Evolutionary conservation across 306 rosid genomes (phyloP).

Genomic region (Trichosanthes truncata): DNA sequence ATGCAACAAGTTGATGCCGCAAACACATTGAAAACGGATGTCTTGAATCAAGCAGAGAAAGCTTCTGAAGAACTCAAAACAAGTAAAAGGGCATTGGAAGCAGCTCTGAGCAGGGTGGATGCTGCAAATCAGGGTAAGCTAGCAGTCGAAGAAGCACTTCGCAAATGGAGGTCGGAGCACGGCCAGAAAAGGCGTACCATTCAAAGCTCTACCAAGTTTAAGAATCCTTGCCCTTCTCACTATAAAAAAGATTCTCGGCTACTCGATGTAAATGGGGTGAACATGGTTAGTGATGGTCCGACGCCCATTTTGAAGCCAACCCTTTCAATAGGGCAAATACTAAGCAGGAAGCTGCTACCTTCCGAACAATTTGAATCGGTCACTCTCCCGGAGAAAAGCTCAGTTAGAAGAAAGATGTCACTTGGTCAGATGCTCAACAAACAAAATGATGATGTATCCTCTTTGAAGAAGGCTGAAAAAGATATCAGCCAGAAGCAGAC

Average conservation of each 20-base stretch:
- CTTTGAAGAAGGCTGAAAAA: conserved; percentile 34
- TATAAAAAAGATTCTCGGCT: conserved; percentile 37
- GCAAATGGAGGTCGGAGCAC: conserved; percentile 69
- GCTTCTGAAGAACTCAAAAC: conserved; percentile 71
- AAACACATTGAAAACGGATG: conserved; percentile 43
- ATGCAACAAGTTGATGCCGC: conserved; percentile 71
- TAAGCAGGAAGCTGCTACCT: conserved; percentile 66
- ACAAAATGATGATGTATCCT: conserved; percentile 38
- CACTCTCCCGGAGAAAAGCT: conserved; percentile 22
- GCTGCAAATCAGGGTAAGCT: conserved; percentile 73
- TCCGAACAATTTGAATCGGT: conserved; percentile 47
- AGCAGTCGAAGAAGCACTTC: conserved; percentile 72
- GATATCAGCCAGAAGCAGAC: conserved; percentile 43
- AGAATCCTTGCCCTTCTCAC: conserved; percentile 42
- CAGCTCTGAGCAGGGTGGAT: conserved; percentile 75
- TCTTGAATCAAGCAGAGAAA: conserved; percentile 61
- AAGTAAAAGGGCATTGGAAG: conserved; percentile 65
- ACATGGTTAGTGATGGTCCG: conserved; percentile 32
- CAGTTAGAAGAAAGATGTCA: conserved; percentile 59
- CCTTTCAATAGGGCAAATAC: conserved; percentile 74
- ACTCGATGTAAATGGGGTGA: conserved; percentile 40
- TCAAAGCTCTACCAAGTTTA: conserved; percentile 46
- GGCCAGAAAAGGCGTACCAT: conserved; percentile 46
- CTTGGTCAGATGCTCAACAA: conserved; percentile 83
- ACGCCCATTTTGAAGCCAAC: conserved; percentile 49